phyloP scores from a whole-genome alignment of 2,329 filamentous ascomycete species.

The Chrysosporium keratinophilum region DNA sequence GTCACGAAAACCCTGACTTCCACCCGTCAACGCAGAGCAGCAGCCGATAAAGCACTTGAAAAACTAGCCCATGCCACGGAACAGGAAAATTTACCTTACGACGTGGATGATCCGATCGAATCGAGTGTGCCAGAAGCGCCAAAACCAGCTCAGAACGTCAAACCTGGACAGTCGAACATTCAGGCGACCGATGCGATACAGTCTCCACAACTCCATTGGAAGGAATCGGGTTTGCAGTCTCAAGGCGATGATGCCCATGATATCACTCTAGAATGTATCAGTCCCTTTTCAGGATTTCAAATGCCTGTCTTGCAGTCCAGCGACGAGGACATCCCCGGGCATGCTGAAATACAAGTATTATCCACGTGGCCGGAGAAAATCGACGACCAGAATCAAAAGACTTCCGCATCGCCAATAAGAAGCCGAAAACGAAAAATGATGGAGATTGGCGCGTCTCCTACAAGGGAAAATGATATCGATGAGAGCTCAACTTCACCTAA shows the following conservation, averaged over 20 bases:
- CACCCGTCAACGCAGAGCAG: conserved; percentile 10
- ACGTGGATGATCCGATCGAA: conserved; percentile 17
- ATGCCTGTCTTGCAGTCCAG: not conserved
- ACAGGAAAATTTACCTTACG: conserved; percentile 11
- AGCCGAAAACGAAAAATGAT: not conserved
- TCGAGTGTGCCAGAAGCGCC: conserved; percentile 9
- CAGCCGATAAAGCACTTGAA: conserved; percentile 14
- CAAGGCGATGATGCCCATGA: not conserved
- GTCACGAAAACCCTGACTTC: conserved; percentile 16
- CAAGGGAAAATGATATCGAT: not conserved
- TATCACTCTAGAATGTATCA: not conserved
- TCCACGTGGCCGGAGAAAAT: not conserved
- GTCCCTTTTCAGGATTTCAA: not conserved
- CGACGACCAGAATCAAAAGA: not conserved
- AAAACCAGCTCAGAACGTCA: not conserved
- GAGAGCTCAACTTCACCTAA: not conserved
- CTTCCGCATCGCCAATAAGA: not conserved
- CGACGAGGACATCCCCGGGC: not conserved
- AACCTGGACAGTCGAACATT: not conserved
- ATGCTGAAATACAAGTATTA: not conserved
- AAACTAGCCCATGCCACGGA: conserved; percentile 13
- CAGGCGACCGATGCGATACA: no score
- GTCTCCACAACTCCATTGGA: not conserved
- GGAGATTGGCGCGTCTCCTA: not conserved
- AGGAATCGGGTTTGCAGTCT: not conserved